Evolutionary conservation across 116 monocot genomes (phyloP).

Genomic region (Papilionanthe hybrid): DNA sequence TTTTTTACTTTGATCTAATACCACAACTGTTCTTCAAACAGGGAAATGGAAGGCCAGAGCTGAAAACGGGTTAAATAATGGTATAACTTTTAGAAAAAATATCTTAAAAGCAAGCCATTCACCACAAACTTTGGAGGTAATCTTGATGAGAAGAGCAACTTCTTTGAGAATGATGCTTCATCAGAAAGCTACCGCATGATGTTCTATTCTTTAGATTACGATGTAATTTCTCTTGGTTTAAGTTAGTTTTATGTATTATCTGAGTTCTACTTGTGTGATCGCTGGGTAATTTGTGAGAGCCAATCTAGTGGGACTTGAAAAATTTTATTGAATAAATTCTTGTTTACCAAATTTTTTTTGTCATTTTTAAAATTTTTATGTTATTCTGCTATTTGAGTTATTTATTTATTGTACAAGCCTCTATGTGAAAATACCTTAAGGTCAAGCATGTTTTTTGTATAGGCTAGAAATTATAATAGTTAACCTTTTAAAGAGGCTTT

Average conservation of each 20-base stretch:
- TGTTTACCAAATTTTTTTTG: not conserved
- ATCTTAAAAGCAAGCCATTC: not conserved
- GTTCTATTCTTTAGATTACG: not conserved
- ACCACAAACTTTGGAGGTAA: not conserved
- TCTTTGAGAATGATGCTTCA: slow-evolving; percentile 1
- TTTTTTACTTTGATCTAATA: not conserved
- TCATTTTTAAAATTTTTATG: not conserved
- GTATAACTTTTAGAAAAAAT: not conserved
- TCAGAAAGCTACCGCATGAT: not conserved
- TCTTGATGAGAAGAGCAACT: not conserved
- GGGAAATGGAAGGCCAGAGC: slow-evolving; percentile 2
- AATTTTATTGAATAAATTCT: not conserved
- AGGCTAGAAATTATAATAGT: no score
- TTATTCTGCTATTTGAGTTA: not conserved
- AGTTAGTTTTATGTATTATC: no score
- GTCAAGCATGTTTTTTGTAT: no score
- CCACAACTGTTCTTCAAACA: not conserved
- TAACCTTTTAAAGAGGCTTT: no score
- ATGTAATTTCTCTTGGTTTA: slow-evolving; percentile 8
- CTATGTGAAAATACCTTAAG: no score
- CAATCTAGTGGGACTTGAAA: not conserved
- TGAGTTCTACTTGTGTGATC: not conserved
- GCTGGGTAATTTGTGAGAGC: not conserved
- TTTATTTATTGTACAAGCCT: not conserved
- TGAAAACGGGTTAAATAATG: not conserved